Evolutionary conservation across 495 filamentous ascomycete species (phyloP).

Genomic region (Wilcoxina mikolae): DNA sequence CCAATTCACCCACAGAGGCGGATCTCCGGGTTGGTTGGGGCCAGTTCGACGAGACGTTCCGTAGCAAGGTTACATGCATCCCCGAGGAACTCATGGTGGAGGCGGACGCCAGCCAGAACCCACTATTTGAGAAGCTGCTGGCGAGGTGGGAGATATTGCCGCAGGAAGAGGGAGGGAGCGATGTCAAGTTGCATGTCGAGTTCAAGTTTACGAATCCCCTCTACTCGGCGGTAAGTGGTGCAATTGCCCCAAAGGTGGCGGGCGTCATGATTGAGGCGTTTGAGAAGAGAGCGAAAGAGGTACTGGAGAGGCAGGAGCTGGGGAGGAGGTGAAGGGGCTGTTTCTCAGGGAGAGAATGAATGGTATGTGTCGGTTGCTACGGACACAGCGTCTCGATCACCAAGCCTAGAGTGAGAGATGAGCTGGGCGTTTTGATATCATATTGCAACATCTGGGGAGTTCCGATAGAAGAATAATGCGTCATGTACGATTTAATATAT

Average conservation of each 20-base stretch:
- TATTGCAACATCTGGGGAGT: too few species aligned
- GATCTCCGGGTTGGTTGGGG: slow-evolving; percentile 76
- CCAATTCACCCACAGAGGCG: slow-evolving; percentile 51
- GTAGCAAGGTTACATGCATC: slow-evolving; percentile 57
- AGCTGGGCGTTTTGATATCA: too few species aligned
- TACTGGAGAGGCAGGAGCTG: slow-evolving; percentile 33
- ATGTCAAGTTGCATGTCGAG: slow-evolving; percentile 57
- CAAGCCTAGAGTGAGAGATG: too few species aligned
- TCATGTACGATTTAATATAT: too few species aligned
- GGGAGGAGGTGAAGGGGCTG: neutral
- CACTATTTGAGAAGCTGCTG: slow-evolving; percentile 57
- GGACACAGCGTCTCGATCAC: too few species aligned
- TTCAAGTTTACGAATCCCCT: slow-evolving; percentile 75
- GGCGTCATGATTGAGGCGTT: slow-evolving; percentile 85
- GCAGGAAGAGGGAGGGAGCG: slow-evolving; percentile 34
- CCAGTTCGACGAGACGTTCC: slow-evolving; percentile 65
- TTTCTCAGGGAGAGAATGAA: too few species aligned
- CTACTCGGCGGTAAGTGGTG: slow-evolving; percentile 62
- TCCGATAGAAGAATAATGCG: too few species aligned
- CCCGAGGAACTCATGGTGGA: slow-evolving; percentile 49
- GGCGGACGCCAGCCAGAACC: slow-evolving; percentile 34
- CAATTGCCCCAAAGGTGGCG: slow-evolving; percentile 69
- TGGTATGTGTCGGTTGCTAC: too few species aligned
- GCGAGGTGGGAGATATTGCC: slow-evolving; percentile 56
- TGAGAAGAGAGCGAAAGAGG: slow-evolving; percentile 55